These are phyloP conservation scores for Rhamnella rubrinervis DNA, from an alignment of 331 rosid species.

Conservation along the genomic window DNA sequence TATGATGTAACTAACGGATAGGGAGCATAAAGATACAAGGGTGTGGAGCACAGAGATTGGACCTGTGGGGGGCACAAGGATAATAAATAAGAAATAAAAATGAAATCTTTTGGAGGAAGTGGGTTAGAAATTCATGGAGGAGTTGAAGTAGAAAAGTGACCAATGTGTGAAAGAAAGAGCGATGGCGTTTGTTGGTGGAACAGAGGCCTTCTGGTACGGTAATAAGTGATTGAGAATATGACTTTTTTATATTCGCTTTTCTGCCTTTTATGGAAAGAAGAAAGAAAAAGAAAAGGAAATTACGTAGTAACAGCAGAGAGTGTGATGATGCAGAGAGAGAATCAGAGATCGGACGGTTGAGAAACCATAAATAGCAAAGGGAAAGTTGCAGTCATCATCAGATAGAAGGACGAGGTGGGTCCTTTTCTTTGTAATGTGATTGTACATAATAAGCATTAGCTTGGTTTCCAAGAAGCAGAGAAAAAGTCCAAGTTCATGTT, in stretches of 20 bases:
- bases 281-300: neutral
- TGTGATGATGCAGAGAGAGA: too few species aligned
- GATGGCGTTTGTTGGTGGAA: neutral
- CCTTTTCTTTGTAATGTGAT: too few species aligned
- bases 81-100: neutral
- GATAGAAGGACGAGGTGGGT: too few species aligned
- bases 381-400: too few species aligned
- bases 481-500: too few species aligned
- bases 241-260: neutral
- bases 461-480: too few species aligned
- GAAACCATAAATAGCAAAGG: too few species aligned
- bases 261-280: neutral
- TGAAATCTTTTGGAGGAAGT: neutral
- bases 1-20: neutral
- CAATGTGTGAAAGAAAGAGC: neutral
- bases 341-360: too few species aligned
- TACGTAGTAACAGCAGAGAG: too few species aligned
- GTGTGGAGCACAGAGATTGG: conserved; percentile 6
- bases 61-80: neutral
- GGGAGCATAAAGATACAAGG: conserved; percentile 11
- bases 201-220: conserved; percentile 1
- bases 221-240: neutral
- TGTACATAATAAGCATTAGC: too few species aligned
- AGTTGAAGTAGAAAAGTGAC: conserved; percentile 10
- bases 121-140: neutral